These are phyloP conservation scores for Chlamydomonas reinhardtii DNA, from an alignment of 163 green algal genomes.

Conservation along the genomic window DNA sequence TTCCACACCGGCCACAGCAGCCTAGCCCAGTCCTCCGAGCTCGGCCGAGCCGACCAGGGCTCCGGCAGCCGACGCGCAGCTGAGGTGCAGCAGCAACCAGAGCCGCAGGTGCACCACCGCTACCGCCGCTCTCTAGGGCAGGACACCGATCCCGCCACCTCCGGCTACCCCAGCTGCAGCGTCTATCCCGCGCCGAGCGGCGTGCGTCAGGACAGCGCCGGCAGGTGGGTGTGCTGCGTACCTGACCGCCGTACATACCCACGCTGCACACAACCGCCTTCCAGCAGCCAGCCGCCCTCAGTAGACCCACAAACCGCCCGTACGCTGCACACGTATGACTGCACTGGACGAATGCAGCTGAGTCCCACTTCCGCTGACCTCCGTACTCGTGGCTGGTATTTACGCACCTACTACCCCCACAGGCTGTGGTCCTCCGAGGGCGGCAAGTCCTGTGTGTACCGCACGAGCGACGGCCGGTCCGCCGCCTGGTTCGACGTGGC, in stretches of 20 bases:
- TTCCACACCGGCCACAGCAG: too few relatives aligned
- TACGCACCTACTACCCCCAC: too few relatives aligned
- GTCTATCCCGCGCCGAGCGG: conserved; percentile 2
- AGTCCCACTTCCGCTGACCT: too few relatives aligned
- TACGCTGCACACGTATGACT: too few relatives aligned
- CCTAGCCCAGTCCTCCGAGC: too few relatives aligned
- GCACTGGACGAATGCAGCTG: too few relatives aligned
- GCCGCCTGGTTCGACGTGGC: conserved; percentile 11
- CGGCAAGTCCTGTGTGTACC: conserved; percentile 32
- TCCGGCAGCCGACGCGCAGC: not conserved
- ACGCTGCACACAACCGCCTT: too few relatives aligned
- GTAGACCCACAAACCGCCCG: too few relatives aligned
- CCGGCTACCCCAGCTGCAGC: conserved; percentile 18
- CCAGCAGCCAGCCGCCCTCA: too few relatives aligned
- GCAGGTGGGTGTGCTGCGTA: not conserved
- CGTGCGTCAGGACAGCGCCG: not conserved
- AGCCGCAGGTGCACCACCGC: not conserved
- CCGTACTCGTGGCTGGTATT: too few relatives aligned
- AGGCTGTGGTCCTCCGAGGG: conserved; percentile 38
- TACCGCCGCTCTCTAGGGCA: not conserved
- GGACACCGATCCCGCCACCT: not conserved
- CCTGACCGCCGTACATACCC: too few relatives aligned
- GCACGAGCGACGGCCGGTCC: not conserved
- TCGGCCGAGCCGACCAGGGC: too few relatives aligned
- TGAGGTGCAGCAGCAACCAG: not conserved